A percentile compares a stretch with the other conserved stretches of the same genome.
Conservation (phyloP, 2,329 filamentous ascomycete genomes). For the Microcyclosporella mali region DNA sequence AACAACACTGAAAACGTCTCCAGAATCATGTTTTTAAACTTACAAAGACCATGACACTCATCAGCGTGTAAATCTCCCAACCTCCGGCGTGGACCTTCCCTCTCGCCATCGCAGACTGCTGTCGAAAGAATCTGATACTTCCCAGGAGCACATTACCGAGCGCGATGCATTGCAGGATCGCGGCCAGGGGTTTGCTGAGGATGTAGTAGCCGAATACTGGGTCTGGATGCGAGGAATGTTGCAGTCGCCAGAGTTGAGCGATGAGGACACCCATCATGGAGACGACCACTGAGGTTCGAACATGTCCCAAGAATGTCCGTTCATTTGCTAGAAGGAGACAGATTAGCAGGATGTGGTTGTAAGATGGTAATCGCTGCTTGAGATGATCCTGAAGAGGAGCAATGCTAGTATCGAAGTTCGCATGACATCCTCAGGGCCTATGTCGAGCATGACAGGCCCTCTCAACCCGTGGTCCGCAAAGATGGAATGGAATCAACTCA, state of each 20-base stretch:
- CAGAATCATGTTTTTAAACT: constrained; percentile 27
- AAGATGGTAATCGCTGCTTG: no score
- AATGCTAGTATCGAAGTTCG: no score
- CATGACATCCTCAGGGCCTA: no score
- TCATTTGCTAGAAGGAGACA: constrained; percentile 58
- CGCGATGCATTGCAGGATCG: constrained; percentile 44
- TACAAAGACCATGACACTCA: constrained; percentile 43
- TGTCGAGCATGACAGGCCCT: no score
- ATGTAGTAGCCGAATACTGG: constrained; percentile 53
- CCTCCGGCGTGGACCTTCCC: constrained; percentile 55
- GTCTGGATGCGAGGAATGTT: constrained; percentile 42
- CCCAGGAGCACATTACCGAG: constrained; percentile 50
- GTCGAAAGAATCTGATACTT: constrained; percentile 53
- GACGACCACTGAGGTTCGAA: constrained; percentile 63
- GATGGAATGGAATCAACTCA: constrained; percentile 29
- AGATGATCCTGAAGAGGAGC: no score
- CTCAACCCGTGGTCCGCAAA: no score
- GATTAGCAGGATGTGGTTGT: no score
- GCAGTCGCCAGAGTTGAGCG: constrained; percentile 61
- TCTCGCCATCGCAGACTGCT: constrained; percentile 53
- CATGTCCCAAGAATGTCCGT: constrained; percentile 66
- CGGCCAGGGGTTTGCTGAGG: constrained; percentile 55
- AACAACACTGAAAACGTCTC: not conserved
- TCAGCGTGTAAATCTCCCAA: constrained; percentile 51
- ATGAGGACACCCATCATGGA: constrained; percentile 61